phyloP scores from a whole-genome alignment of 208 protist genomes.

The Leishmania aethiopica region DNA sequence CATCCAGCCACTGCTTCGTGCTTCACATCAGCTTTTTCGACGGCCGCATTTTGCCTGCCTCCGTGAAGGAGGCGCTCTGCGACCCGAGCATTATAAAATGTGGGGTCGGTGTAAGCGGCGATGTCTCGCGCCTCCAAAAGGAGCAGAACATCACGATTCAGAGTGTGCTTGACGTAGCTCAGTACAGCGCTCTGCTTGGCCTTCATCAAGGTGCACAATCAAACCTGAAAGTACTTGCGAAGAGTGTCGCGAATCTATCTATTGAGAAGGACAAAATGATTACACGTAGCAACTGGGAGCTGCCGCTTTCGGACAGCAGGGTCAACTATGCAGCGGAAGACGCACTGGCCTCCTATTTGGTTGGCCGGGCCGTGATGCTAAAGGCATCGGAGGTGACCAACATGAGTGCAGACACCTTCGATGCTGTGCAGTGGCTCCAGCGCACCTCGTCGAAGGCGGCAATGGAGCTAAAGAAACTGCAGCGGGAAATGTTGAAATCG shows the following conservation, averaged over 20 bases:
- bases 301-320: constrained; percentile 27
- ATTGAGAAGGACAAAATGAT: constrained; percentile 48
- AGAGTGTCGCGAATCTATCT: constrained; percentile 19
- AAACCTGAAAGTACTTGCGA: constrained; percentile 37
- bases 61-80: constrained; percentile 29
- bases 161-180: constrained; percentile 42
- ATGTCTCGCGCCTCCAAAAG: constrained; percentile 36
- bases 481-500: constrained; percentile 9
- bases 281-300: constrained; percentile 66
- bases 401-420: constrained; percentile 6
- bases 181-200: constrained; percentile 33
- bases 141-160: constrained; percentile 37
- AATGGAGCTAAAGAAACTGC: constrained; percentile 24
- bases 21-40: constrained; percentile 59
- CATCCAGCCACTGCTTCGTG: constrained; percentile 65
- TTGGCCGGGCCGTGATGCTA: constrained; percentile 36
- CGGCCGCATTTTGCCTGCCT: constrained; percentile 29
- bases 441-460: constrained; percentile 11
- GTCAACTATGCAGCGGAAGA: constrained; percentile 61
- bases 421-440: constrained; percentile 26
- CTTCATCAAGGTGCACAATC: constrained; percentile 19
- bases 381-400: constrained; percentile 11
- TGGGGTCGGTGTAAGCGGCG: constrained; percentile 47
- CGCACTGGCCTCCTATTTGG: constrained; percentile 48
- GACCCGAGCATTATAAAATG: constrained; percentile 51